Evolutionary conservation across 371 early-diverging fungal genomes (phyloP).

Genomic region (Nosema muscidifuracis): DNA sequence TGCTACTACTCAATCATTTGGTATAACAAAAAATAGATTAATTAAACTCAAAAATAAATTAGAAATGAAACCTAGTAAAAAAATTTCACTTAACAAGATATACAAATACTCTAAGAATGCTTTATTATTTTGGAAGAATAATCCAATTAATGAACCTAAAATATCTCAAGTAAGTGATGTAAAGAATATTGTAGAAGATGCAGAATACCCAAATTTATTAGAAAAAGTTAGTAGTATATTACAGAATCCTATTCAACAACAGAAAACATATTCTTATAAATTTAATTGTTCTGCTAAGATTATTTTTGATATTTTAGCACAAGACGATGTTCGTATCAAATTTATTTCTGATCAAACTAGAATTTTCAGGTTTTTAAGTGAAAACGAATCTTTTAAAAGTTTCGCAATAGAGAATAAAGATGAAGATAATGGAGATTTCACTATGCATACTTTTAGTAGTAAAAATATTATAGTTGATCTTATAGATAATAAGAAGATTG

Average conservation of each 20-base stretch:
- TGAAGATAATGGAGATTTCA: constrained; percentile 16
- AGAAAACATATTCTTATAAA: background rate
- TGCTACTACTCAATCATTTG: constrained; percentile 9
- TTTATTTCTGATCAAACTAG: background rate
- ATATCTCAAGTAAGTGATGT: constrained; percentile 6
- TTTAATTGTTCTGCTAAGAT: background rate
- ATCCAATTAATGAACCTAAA: background rate
- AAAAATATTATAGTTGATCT: constrained; percentile 13
- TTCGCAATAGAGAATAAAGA: background rate
- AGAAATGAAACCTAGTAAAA: constrained; percentile 33
- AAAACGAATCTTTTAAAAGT: background rate
- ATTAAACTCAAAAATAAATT: constrained; percentile 48
- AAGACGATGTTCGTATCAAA: background rate
- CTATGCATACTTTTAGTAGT: constrained; percentile 13
- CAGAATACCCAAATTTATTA: background rate
- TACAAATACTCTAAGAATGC: constrained; percentile 31
- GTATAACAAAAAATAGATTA: constrained; percentile 38
- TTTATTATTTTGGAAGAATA: background rate
- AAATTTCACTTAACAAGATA: constrained; percentile 45
- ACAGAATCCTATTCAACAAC: background rate
- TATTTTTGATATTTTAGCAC: background rate
- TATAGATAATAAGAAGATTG: constrained; percentile 11
- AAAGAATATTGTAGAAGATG: constrained; percentile 11
- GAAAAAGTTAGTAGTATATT: background rate
- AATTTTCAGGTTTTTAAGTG: background rate